Percentiles rank a stretch among this genome's conserved stretches.
These are phyloP conservation scores for Pythium chondricola DNA, from an alignment of 352 stramenopile genomes.

Conservation along the genomic window DNA sequence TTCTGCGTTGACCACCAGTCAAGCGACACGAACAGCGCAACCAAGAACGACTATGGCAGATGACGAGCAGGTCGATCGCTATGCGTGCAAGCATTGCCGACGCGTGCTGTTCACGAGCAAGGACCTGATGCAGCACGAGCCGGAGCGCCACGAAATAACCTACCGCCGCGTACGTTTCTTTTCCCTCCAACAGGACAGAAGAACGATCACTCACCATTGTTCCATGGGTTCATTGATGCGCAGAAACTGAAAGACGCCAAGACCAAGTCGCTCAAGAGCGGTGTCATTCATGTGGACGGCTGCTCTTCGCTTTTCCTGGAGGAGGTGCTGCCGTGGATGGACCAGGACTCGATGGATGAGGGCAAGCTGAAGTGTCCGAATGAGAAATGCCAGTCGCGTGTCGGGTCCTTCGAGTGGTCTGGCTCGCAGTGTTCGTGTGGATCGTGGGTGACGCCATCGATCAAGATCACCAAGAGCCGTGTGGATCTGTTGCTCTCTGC, in stretches of 20 bases:
- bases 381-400: slow-evolving; percentile 57
- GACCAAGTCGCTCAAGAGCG: slow-evolving; percentile 25
- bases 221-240: no score
- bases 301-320: slow-evolving; percentile 72
- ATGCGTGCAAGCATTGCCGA: slow-evolving; percentile 70
- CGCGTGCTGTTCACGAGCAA: slow-evolving; percentile 56
- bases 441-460: slow-evolving; percentile 78
- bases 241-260: slow-evolving; percentile 72
- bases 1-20: slow-evolving; percentile 1
- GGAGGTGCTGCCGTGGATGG: slow-evolving; percentile 71
- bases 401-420: slow-evolving; percentile 71
- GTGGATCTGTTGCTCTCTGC: slow-evolving; percentile 36
- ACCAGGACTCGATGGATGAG: slow-evolving; percentile 46
- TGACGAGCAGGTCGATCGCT: slow-evolving; percentile 17
- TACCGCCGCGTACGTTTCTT: slow-evolving; percentile 29
- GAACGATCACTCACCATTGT: neutral
- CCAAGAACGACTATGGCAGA: slow-evolving; percentile 10
- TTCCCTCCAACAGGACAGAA: neutral
- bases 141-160: slow-evolving; percentile 64
- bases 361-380: slow-evolving; percentile 72
- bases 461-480: slow-evolving; percentile 79
- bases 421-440: slow-evolving; percentile 78
- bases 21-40: neutral
- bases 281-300: slow-evolving; percentile 21
- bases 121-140: slow-evolving; percentile 46